Evolutionary conservation across 1,139 yeast genomes (phyloP), one percentile per base, ranked within the genome.

Genomic region (Pneumocystis canis): DNA sequence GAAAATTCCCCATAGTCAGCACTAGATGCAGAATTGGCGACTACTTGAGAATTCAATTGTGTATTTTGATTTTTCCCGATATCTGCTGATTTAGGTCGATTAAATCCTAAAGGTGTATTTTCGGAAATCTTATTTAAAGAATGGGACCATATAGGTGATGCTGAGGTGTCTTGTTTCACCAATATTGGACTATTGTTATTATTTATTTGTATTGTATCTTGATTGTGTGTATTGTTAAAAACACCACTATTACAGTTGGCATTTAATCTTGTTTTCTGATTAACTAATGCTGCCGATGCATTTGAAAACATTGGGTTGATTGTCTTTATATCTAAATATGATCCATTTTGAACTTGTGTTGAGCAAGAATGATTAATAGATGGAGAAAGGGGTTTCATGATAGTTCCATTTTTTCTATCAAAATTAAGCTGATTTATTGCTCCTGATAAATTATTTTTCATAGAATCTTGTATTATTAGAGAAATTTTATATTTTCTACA

Each of bases 231-330:
- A n/a, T 20, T 47, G 16, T 4, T 39, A 11, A 57, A 57, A 20
- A 57, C 41, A n/a, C 59, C 14, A 25, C n/a, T 39, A 25, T 30
- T 57, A 11, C 41, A 35, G 20, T 57, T 57, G 25, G 54, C 25
- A 28, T 25, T 37, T 33, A 35, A 54, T 33, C 61, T 60, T 40
- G 65, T 61, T 39, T 65, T 60, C 35, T 64, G 65, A 30, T 37
- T 64, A 18, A 62, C 63, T 16, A 64, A 47, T 18, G 65, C 61
- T 4, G 65, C 63, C 5, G 65, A 62, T 11, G 65, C 63, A 54
- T 64, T 65, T 4, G 65, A 65, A 37, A 63, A 64, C 61, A 64
- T 41, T 16, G 59, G 56, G 28, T 53, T 57, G 6, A 63, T 58
- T 37, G 65, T 57, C 14, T 60, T 40, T 31, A 41, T 39, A n/a